Percentiles rank a stretch among this genome's conserved stretches.
Evolutionary conservation across 2,329 filamentous ascomycete genomes (phyloP).

Genomic region (Arthroderma uncinatum): DNA sequence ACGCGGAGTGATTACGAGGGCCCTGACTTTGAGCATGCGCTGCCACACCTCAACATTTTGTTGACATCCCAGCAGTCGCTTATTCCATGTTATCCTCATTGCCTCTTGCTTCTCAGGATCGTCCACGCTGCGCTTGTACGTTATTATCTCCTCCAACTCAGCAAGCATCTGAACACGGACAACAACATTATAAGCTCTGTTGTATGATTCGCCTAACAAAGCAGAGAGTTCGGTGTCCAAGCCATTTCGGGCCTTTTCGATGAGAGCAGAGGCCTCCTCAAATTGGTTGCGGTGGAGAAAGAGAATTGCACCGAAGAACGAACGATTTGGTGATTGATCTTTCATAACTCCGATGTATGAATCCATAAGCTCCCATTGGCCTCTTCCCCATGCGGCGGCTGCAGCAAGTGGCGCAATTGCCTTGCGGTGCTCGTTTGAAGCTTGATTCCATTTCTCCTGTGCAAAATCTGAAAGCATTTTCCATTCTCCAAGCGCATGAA

Average conservation of each 20-base stretch:
- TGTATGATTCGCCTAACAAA: constrained; percentile 95
- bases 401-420: constrained; percentile 88
- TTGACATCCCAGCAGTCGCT: constrained; percentile 84
- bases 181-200: constrained; percentile 93
- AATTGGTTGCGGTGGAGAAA: constrained; percentile 94
- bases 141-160: constrained; percentile 93
- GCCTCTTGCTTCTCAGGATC: constrained; percentile 80
- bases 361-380: constrained; percentile 98
- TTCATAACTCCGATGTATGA: constrained; percentile 94
- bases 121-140: constrained; percentile 77
- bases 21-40: constrained; percentile 88
- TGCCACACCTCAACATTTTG: constrained; percentile 98
- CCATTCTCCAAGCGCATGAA: constrained; percentile 96
- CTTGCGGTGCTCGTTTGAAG: constrained; percentile 73
- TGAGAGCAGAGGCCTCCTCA: constrained; percentile 75
- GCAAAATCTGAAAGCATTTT: constrained; percentile 80
- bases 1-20: constrained; percentile 77
- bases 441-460: constrained; percentile 87
- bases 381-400: constrained; percentile 88
- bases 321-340: constrained; percentile 79
- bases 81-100: constrained; percentile 92
- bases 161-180: constrained; percentile 98
- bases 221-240: constrained; percentile 93
- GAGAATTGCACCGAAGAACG: constrained; percentile 94
- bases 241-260: constrained; percentile 83